Conservation (phyloP, 768 basidiomycete species). For the Phanerochaete sordida region DNA sequence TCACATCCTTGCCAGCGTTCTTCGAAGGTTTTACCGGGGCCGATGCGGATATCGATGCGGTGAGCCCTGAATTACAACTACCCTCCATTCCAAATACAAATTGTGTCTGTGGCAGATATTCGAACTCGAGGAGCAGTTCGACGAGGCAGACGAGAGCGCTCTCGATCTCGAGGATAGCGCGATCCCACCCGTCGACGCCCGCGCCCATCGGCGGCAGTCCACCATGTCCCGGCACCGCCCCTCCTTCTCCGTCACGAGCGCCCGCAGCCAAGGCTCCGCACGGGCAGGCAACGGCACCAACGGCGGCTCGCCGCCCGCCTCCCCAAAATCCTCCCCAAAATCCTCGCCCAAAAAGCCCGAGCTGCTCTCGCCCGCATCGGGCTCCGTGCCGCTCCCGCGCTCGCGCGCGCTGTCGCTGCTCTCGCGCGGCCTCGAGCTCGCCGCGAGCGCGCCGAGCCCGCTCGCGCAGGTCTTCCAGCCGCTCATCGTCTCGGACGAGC, state of each 20-base stretch:
- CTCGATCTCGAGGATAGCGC: constrained; percentile 45
- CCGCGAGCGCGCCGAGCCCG: constrained; percentile 51
- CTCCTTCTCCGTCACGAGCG: background rate
- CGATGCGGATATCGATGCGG: constrained; percentile 70
- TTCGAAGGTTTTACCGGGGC: constrained; percentile 78
- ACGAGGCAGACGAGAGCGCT: constrained; percentile 45
- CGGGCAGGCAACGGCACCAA: background rate
- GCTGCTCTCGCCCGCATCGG: constrained; percentile 11
- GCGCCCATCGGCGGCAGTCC: constrained; percentile 29
- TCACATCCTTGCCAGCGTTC: constrained; percentile 45
- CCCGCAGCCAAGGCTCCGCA: background rate
- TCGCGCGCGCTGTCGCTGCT: constrained; percentile 43
- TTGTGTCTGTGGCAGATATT: constrained; percentile 52
- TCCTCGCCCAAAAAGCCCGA: constrained; percentile 4
- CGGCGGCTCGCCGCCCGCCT: background rate
- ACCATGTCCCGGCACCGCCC: constrained; percentile 17
- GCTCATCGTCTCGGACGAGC: constrained; percentile 28
- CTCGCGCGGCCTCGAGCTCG: constrained; percentile 32
- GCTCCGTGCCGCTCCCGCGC: constrained; percentile 25
- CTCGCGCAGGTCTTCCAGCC: constrained; percentile 76
- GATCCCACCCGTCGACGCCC: constrained; percentile 19
- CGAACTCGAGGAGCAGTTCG: constrained; percentile 64
- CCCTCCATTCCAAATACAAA: background rate
- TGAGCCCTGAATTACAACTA: constrained; percentile 30
- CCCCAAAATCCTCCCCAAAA: background rate